Base-by-base conservation (phyloP, 441 rosid species). In the Adansonia grandidieri region DNA sequence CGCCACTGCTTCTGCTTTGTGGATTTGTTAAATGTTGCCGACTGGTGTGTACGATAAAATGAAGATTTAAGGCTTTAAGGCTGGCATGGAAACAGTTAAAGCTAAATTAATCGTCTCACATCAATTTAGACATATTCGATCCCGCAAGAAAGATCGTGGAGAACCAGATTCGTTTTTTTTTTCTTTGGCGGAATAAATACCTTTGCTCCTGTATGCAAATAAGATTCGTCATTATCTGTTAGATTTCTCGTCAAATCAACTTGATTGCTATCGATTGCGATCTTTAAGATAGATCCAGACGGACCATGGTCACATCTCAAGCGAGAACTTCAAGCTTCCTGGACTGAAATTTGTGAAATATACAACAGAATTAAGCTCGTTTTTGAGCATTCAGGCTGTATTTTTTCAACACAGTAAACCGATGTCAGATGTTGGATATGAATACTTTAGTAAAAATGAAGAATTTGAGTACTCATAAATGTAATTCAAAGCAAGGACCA, bases 1-100 rank as follows among this genome's bases (percentile, higher is more conserved):
- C 57, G 86, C 84, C 92, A 88, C 24, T 4, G 45, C 1, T 58
- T 61, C 22, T 45, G 32, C 15, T 28, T 72, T 61, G 3, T 2
- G 32, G 32, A 60, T 5, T 54, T 51, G 48, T 48, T 32, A 44
- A 57, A 60, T 24, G 13, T 24, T 42, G 1, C 0, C 3, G 20
- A 40, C 4, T 0, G 47, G 44, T 47, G 56, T 68, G 57, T 72
- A 44, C 40, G 44, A 71, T 28, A 48, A 40, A 45, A 67, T 1
- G 32, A 42, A 45, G 15, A 11, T 61, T 61, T 22, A 61, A 10
- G 22, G 37, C 15, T 32, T 71, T 20, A 64, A 24, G 64, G 32
- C 0, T 1, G 7, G 40, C 1, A 9, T 0, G 11, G 28, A 44
- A 74, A 60, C 32, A 5, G 54, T 67, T 53, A 20, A 57, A 10